phyloP scores from a whole-genome alignment of 768 basidiomycete species.

The Myochromella boudieri region DNA sequence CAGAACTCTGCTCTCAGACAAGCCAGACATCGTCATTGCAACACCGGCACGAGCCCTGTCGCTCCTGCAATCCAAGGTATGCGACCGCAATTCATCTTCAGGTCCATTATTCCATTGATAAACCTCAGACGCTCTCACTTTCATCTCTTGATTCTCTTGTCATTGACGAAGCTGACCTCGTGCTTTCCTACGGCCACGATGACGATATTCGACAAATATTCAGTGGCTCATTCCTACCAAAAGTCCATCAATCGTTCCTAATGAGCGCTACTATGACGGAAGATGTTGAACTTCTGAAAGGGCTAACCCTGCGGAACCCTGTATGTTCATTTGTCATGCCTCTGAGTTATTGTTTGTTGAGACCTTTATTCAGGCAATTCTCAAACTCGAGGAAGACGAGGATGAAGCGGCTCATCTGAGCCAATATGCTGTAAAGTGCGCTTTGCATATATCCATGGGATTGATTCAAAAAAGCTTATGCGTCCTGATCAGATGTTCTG shows the following conservation, averaged over 20 bases:
- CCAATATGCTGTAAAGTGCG: slow-evolving; percentile 81
- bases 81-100: slow-evolving; percentile 11
- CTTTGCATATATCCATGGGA: slow-evolving; percentile 1
- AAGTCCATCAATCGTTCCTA: slow-evolving; percentile 86
- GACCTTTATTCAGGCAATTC: slow-evolving; percentile 56
- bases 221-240: slow-evolving; percentile 68
- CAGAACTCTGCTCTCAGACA: slow-evolving; percentile 46
- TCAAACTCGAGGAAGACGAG: slow-evolving; percentile 86
- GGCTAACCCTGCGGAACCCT: slow-evolving; percentile 82
- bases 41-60: slow-evolving; percentile 74
- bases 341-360: not conserved
- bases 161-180: slow-evolving; percentile 97
- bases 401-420: slow-evolving; percentile 79
- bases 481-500: slow-evolving; percentile 63
- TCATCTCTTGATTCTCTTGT: slow-evolving; percentile 78
- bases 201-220: slow-evolving; percentile 80
- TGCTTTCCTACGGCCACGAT: slow-evolving; percentile 95
- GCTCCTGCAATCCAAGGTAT: slow-evolving; percentile 69
- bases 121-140: slow-evolving; percentile 58
- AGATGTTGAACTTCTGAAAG: slow-evolving; percentile 90
- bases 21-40: slow-evolving; percentile 77
- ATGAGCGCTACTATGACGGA: slow-evolving; percentile 99
- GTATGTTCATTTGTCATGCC: slow-evolving; percentile 44
- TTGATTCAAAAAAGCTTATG: slow-evolving; percentile 6
- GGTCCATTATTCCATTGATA: not conserved